Conservation (phyloP, 2,329 filamentous ascomycete species). For the Colletotrichum gloeosporioides region DNA sequence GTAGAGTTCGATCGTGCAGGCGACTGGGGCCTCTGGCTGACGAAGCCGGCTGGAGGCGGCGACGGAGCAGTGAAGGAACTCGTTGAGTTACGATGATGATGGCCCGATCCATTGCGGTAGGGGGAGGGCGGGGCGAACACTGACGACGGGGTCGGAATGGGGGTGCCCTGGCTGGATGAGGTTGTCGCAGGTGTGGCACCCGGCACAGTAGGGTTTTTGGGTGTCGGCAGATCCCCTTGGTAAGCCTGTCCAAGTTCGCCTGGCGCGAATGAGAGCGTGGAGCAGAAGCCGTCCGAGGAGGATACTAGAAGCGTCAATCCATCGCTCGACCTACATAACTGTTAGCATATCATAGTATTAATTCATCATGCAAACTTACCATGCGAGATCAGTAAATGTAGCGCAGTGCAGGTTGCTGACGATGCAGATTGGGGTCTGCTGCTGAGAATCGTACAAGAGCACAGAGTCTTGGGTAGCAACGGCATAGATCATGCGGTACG, state of each 20-base stretch:
- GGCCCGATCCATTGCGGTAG: slow-evolving; percentile 51
- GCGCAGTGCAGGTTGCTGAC: slow-evolving; percentile 98
- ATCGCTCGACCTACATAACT: slow-evolving; percentile 49
- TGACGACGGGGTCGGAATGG: slow-evolving; percentile 73
- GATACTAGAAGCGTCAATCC: slow-evolving; percentile 78
- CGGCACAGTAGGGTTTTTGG: slow-evolving; percentile 46
- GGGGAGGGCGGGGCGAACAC: slow-evolving; percentile 67
- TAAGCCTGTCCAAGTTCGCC: slow-evolving; percentile 88
- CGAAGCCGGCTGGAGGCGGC: slow-evolving; percentile 62
- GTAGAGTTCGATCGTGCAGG: slow-evolving; percentile 86
- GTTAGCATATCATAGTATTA: background rate
- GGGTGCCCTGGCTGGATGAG: slow-evolving; percentile 68
- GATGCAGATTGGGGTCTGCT: slow-evolving; percentile 89
- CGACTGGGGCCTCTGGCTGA: slow-evolving; percentile 72
- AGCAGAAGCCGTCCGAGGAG: slow-evolving; percentile 98
- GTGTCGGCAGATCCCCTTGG: slow-evolving; percentile 67
- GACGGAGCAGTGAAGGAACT: slow-evolving; percentile 65
- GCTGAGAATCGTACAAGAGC: slow-evolving; percentile 94
- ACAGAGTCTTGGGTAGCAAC: slow-evolving; percentile 97
- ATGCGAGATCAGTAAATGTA: slow-evolving; percentile 94
- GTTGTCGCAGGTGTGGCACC: slow-evolving; percentile 28
- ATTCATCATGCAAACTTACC: slow-evolving; percentile 65
- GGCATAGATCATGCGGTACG: slow-evolving; percentile 94
- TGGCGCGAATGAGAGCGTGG: slow-evolving; percentile 80
- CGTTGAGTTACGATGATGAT: slow-evolving; percentile 63